Evolutionary conservation across 2,329 filamentous ascomycete genomes (phyloP), one percentile per base, ranked within the genome.

Genomic region (Trichoderma cornu-damae): DNA sequence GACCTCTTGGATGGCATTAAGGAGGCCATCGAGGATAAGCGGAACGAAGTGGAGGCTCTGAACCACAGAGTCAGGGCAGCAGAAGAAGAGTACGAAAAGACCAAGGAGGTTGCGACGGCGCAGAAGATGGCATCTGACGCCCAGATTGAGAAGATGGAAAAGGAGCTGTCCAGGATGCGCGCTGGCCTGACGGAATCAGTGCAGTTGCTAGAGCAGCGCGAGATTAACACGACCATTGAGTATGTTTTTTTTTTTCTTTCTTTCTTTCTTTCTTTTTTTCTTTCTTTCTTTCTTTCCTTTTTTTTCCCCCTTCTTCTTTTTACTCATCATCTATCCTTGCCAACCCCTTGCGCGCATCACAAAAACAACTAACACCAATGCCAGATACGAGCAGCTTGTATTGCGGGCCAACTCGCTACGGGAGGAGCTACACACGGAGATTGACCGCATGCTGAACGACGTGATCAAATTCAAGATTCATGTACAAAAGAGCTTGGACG

Each of bases 391-490:
- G 69, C 91, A 96, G 69, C 77, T 97, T 47, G 90, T 88, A n/a
- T 82, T 96, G 55, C 84, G 85, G 30, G 90, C 90, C 47, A 90
- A 90, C 62, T 78, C 89, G 1, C 79, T 97, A 22, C 85, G 94
- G n/a, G 94, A 99, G 71, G 92, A 97, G 70, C 79, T 99, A n/a
- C 94, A 99, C 72, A 96, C 91, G 0, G 92, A 96, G 71, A 90
- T 96, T 66, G 94, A 96, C 75, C 87, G 86, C 66, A 96, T 97
- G 83, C 77, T 99, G 60, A 96, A 96, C 74, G 92, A 97, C 69
- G 88, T 96, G 61, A 96, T 97, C 76, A 92, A 95, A 68, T 97
- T 99, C 83, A 99, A 99, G 76, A 89, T 99, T 62, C 92, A 97
- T 68, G 80, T 99, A 51, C 94, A 99, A 72, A 92, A 91, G 75